phyloP scores from a whole-genome alignment of 257 asterid species.

The Solanum gandarillasii region DNA sequence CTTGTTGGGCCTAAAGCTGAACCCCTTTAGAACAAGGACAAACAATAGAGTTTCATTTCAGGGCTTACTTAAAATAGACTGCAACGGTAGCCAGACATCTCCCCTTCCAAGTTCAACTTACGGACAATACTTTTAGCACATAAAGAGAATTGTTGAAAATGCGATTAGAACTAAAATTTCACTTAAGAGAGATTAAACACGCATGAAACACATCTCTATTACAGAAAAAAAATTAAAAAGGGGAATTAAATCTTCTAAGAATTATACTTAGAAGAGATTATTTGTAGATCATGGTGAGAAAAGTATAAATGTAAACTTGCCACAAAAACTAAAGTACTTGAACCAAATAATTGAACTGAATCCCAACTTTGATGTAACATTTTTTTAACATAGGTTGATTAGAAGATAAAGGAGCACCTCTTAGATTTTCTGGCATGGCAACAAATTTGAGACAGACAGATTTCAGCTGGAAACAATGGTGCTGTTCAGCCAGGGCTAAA shows the following conservation, averaged over 20 bases:
- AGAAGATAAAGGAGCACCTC: conserved; percentile 29
- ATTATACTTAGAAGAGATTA: neutral
- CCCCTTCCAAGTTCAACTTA: neutral
- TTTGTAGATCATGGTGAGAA: neutral
- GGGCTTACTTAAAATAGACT: neutral
- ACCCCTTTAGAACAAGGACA: neutral
- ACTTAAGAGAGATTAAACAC: neutral
- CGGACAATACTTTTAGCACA: neutral
- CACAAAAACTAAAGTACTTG: neutral
- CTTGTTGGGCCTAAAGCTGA: neutral
- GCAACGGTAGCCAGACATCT: neutral
- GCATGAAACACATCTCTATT: neutral
- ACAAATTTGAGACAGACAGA: conserved; percentile 75
- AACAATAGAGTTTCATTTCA: neutral
- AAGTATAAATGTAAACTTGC: neutral
- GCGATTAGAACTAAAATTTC: neutral
- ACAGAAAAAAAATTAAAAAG: neutral
- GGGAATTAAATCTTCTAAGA: neutral
- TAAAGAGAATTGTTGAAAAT: neutral
- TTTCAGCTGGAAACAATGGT: conserved; percentile 88
- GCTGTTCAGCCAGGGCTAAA: conserved; percentile 93
- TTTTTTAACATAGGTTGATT: neutral
- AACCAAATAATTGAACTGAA: neutral
- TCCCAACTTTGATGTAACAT: neutral
- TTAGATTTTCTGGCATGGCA: conserved; percentile 74